A percentile compares a stretch with the other conserved stretches of the same genome.
Conservation (phyloP, 805 yeast species). For the Candida berthetii region DNA sequence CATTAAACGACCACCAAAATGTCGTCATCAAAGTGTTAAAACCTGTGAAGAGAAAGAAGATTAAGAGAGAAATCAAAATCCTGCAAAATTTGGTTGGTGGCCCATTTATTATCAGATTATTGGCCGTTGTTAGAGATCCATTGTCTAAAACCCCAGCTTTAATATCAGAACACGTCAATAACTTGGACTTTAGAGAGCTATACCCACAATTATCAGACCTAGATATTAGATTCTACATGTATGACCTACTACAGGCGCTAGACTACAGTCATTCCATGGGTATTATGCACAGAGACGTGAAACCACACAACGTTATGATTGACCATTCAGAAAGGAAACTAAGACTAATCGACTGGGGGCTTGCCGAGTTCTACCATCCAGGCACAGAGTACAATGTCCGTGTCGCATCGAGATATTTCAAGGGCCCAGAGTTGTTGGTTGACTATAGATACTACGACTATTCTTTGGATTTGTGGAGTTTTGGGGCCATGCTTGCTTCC, state of each 20-base stretch:
- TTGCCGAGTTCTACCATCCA: slow-evolving; percentile 88
- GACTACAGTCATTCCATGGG: slow-evolving; percentile 93
- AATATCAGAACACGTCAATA: slow-evolving; percentile 78
- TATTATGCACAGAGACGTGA: slow-evolving; percentile 90
- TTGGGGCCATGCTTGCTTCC: slow-evolving; percentile 87
- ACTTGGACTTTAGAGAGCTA: slow-evolving; percentile 79
- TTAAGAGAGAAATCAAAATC: slow-evolving; percentile 84
- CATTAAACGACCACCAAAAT: slow-evolving; percentile 50
- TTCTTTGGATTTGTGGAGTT: slow-evolving; percentile 85
- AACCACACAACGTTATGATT: slow-evolving; percentile 92
- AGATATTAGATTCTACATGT: slow-evolving; percentile 81
- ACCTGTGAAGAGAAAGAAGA: slow-evolving; percentile 90
- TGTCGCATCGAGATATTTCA: slow-evolving; percentile 87
- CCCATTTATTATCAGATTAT: slow-evolving; percentile 67
- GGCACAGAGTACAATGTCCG: slow-evolving; percentile 88
- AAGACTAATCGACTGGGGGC: slow-evolving; percentile 89
- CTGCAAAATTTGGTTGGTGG: slow-evolving; percentile 82
- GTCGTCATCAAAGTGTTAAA: slow-evolving; percentile 88
- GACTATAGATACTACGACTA: slow-evolving; percentile 83
- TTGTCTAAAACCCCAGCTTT: slow-evolving; percentile 82
- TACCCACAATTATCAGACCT: slow-evolving; percentile 72
- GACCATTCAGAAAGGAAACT: slow-evolving; percentile 61
- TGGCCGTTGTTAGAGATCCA: slow-evolving; percentile 85
- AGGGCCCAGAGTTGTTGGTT: slow-evolving; percentile 86
- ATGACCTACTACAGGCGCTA: slow-evolving; percentile 72